Conservation (phyloP, 2,329 filamentous ascomycete species). For the Trichoderma hamatum region DNA sequence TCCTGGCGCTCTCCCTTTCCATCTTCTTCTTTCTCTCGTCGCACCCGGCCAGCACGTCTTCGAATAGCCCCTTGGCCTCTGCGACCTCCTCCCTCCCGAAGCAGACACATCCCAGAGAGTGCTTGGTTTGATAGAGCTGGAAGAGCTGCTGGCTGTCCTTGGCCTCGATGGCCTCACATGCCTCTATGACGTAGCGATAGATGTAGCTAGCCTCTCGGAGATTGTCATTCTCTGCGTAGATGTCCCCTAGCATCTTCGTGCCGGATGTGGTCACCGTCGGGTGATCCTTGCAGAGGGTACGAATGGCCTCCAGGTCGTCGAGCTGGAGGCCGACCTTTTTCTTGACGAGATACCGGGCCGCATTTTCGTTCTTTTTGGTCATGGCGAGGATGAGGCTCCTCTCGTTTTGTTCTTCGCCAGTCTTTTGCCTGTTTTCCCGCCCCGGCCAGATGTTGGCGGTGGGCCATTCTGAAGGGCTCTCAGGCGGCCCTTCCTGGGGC, state of each 20-base stretch:
- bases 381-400: not conserved
- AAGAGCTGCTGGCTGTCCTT: not conserved
- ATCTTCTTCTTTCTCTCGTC: not conserved
- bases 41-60: not conserved
- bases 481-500: not conserved
- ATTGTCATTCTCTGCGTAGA: not conserved
- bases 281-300: not conserved
- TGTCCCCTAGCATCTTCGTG: not conserved
- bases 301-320: not conserved
- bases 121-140: not conserved
- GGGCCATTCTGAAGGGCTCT: not conserved
- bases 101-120: not conserved
- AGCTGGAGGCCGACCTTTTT: not conserved
- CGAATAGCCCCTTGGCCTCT: not conserved
- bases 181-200: not conserved
- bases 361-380: not conserved
- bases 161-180: not conserved
- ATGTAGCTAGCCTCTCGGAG: not conserved
- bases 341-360: not conserved
- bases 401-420: not conserved
- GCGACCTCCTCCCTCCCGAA: not conserved
- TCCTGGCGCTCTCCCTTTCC: not conserved
- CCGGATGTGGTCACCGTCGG: not conserved
- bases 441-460: not conserved
- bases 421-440: not conserved